phyloP scores from a whole-genome alignment of 768 basidiomycete species.

The Saitozyma podzolica region DNA sequence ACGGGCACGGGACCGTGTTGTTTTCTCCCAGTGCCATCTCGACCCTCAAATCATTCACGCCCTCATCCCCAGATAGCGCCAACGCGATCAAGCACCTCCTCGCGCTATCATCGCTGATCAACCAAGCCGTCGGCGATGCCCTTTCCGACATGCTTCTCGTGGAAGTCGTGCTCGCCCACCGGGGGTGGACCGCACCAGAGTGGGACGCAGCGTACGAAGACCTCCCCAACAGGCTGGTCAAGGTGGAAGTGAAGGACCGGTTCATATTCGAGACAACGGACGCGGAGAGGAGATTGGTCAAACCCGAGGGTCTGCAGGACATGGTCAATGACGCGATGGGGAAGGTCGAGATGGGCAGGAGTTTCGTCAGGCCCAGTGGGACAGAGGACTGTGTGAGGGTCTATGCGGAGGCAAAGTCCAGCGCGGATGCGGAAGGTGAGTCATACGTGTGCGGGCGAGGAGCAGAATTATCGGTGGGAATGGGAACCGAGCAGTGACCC shows the following conservation, averaged over 20 bases:
- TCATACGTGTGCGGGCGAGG: slow-evolving; percentile 8
- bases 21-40: slow-evolving; percentile 77
- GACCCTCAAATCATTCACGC: slow-evolving; percentile 64
- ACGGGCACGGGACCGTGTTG: slow-evolving; percentile 95
- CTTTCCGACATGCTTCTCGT: slow-evolving; percentile 94
- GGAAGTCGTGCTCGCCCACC: slow-evolving; percentile 85
- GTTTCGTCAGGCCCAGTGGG: slow-evolving; percentile 94
- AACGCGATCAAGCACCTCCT: slow-evolving; percentile 74
- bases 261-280: slow-evolving; percentile 84
- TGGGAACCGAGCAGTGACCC: no score
- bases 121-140: slow-evolving; percentile 97
- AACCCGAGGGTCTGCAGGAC: slow-evolving; percentile 73
- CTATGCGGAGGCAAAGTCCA: slow-evolving; percentile 84
- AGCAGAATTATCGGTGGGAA: no score
- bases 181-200: slow-evolving; percentile 72
- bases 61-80: slow-evolving; percentile 77
- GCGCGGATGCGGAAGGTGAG: slow-evolving; percentile 79
- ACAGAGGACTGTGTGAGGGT: slow-evolving; percentile 98
- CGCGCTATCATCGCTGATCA: slow-evolving; percentile 80
- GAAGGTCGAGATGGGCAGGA: slow-evolving; percentile 77
- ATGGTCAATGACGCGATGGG: slow-evolving; percentile 78
- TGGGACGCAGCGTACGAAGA: slow-evolving; percentile 95
- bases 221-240: slow-evolving; percentile 90
- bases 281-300: slow-evolving; percentile 84
- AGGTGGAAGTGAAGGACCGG: slow-evolving; percentile 81